phyloP scores from a whole-genome alignment of 2,329 filamentous ascomycete genomes.

The Trichoderma sp. region DNA sequence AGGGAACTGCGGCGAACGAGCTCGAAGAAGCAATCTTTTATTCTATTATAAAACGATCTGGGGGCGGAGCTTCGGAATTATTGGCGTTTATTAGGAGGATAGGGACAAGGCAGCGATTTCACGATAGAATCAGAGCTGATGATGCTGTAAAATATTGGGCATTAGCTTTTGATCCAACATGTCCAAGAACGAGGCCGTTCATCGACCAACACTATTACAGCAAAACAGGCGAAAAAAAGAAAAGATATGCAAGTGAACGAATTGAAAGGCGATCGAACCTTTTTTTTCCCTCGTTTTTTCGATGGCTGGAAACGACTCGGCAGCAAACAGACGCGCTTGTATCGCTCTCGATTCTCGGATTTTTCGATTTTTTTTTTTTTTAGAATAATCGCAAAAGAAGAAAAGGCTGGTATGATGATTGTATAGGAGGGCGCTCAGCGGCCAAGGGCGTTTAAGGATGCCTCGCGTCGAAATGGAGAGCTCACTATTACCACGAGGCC shows the following conservation, averaged over 20 bases:
- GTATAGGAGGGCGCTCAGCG: slow-evolving; percentile 59
- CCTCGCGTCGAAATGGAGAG: slow-evolving; percentile 41
- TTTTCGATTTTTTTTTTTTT: not conserved
- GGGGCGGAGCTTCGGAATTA: not conserved
- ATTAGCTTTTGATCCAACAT: slow-evolving; percentile 4
- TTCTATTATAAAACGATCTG: not conserved
- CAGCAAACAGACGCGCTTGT: slow-evolving; percentile 11
- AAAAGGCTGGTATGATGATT: slow-evolving; percentile 29
- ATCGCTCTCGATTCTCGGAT: slow-evolving; percentile 1
- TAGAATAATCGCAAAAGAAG: slow-evolving; percentile 7
- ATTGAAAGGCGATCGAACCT: slow-evolving; percentile 14
- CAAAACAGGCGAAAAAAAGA: not conserved
- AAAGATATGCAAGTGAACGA: not conserved
- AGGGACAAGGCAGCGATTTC: not conserved
- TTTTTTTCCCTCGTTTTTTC: not conserved
- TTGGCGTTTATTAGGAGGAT: not conserved
- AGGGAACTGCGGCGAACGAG: not conserved
- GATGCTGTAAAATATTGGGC: not conserved
- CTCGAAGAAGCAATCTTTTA: not conserved
- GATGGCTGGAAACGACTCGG: not conserved
- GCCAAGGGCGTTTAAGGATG: slow-evolving; percentile 48
- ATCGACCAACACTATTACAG: not conserved
- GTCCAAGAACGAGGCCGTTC: not conserved
- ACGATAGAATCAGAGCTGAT: not conserved
- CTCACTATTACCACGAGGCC: slow-evolving; percentile 52